Evolutionary conservation across 2,329 filamentous ascomycete species (phyloP), one percentile per base, ranked within the genome.

Genomic region (Rhytidhysteron rufulum): DNA sequence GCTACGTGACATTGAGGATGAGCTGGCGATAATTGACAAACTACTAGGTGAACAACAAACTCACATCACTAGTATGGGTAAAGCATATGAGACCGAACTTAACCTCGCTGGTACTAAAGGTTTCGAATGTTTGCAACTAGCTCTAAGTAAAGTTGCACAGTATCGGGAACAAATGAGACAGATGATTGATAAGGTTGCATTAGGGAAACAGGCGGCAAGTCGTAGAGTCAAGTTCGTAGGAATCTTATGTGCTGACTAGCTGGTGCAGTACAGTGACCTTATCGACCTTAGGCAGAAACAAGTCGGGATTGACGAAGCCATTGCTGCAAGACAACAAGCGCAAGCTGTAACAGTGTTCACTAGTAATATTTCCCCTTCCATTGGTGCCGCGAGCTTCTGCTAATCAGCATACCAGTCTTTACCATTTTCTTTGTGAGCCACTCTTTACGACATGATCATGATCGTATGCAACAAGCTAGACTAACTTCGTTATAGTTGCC

Each of bases 1-100:
- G 31, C 31, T 33, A 11, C 31, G 31, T 18, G 31, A 33, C 17
- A 18, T 33, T 33, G 31, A 33, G 31, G 31, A 33, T 17, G 31
- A 33, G 31, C 17, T 33, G 31, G 19, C 15, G 17, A 33, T 33
- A 11, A 33, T 33, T 17, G 17, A 13, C 31, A 33, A 33, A 10
- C 11, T 33, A 3, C 17, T 33, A 10, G 17, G 10, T 10, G 17
- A 33, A 10, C 31, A 33, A 18, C 16, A 15, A 5, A 4, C 19
- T 13, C 31, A 33, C 17, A 33, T 33, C 19, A 11, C 13, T n/a
- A 33, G 19, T 11, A 33, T 33, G 31, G 15, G 17, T 5, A n/a
- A 17, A 18, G 19, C 17, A 17, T 33, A 33, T 17, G 31, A 33
- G 10, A 18, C 16, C 15, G 13, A 15, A 17, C 31, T 33, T 18